Evolutionary conservation across 2,329 filamentous ascomycete genomes (phyloP), one percentile per base, ranked within the genome.

Genomic region (Epichloe festucae): DNA sequence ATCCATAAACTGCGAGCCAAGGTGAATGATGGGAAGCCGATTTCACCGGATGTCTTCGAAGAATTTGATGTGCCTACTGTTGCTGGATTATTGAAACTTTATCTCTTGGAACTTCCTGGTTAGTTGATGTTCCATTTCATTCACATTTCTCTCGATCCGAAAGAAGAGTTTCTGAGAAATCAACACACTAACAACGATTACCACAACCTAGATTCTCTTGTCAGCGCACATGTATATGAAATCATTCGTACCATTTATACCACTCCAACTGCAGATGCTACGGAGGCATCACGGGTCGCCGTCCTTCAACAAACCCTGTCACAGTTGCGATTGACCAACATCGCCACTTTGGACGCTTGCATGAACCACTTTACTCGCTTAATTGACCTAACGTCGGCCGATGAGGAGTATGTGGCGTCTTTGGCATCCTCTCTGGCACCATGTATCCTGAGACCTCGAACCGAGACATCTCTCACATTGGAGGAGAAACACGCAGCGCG

Each of bases 351-450:
- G 54, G 93, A 98, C 67, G 93, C 93, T 41, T 87, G 95, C 65
- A 95, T 94, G 77, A 97, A 95, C 58, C 93, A 98, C 70, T 97
- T 98, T 67, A 96, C 91, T 40, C 87, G 93, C 54, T 75, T 98
- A 54, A 94, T 98, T 63, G 93, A 98, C 67, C 77, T 98, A 56
- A 98, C 93, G 2, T 97, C 91, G 14, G 93, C 93, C 35, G 91
- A 95, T 59, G 93, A 98, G 64, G 73, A 81, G 43, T 98, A 95
- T 64, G 72, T 95, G 52, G 66, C 83, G 12, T 73, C 82, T 39
- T 78, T 98, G 40, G 87, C 89, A 2, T 81, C 82, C 27, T 72
- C 75, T 5, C 74, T 98, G 44, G 86, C 89, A 1, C 86, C 89
- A 5, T 96, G 89, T 65, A 82, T 98, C 57, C 77, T 98, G 45